phyloP scores from a whole-genome alignment of 371 early-diverging fungal species.

The Mucor piriformis region DNA sequence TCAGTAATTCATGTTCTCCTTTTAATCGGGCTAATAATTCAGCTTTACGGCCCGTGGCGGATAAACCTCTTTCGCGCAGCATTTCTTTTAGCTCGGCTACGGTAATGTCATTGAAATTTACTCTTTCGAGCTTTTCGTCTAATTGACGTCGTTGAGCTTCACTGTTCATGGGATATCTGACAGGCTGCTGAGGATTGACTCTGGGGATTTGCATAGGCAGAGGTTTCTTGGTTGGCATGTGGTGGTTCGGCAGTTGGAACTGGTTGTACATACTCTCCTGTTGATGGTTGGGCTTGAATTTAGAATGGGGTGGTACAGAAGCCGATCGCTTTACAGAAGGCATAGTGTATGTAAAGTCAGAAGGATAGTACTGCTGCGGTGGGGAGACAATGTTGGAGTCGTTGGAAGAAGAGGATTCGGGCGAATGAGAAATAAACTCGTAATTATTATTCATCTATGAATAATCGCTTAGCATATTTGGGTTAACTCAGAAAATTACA shows the following conservation, averaged over 20 bases:
- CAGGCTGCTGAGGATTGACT: conserved; percentile 2
- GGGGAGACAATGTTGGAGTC: conserved; percentile 29
- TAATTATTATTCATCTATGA: conserved; percentile 1
- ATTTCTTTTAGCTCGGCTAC: conserved; percentile 72
- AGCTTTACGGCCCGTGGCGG: conserved; percentile 68
- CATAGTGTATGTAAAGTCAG: not conserved
- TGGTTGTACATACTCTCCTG: conserved; percentile 17
- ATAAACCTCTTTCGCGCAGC: conserved; percentile 59
- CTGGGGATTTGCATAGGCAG: conserved; percentile 32
- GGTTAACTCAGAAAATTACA: not conserved
- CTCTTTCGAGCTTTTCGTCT: conserved; percentile 49
- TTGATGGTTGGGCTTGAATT: conserved; percentile 8
- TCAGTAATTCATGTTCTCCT: conserved; percentile 42
- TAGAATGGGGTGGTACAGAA: conserved; percentile 26
- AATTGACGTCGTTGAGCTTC: conserved; percentile 25
- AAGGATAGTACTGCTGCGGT: conserved; percentile 17
- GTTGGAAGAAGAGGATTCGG: conserved; percentile 26
- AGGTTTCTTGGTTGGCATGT: conserved; percentile 5
- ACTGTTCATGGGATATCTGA: conserved; percentile 15
- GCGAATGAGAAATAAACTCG: conserved; percentile 26
- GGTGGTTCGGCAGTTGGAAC: conserved; percentile 1
- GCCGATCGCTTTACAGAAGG: conserved; percentile 13
- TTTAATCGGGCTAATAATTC: conserved; percentile 62
- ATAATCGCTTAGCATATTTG: not conserved
- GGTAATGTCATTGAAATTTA: conserved; percentile 74